These are phyloP conservation scores for Backusella psychrophila DNA, from an alignment of 192 early-diverging fungal genomes.

Conservation along the genomic window DNA sequence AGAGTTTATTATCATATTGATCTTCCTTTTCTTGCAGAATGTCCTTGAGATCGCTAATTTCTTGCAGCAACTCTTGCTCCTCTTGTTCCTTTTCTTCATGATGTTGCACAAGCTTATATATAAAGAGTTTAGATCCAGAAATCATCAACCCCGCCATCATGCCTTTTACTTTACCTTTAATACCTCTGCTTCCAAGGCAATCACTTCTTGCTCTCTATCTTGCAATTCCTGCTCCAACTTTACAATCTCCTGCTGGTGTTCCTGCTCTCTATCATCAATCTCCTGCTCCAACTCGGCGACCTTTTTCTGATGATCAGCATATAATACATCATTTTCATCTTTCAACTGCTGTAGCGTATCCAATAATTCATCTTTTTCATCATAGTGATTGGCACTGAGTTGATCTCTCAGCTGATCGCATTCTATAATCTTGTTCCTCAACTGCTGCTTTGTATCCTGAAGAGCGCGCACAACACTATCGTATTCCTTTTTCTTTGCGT, in stretches of 20 bases:
- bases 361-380: constrained; percentile 1
- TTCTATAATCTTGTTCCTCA: constrained; percentile 26
- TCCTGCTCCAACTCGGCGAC: constrained; percentile 8
- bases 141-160: background rate
- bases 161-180: constrained; percentile 22
- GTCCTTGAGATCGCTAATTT: constrained; percentile 10
- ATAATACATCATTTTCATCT: background rate
- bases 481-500: constrained; percentile 28
- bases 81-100: constrained; percentile 11
- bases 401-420: constrained; percentile 14
- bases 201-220: constrained; percentile 32
- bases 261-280: constrained; percentile 16
- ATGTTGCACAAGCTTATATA: constrained; percentile 10
- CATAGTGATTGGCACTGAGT: background rate
- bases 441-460: constrained; percentile 17
- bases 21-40: constrained; percentile 5
- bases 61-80: constrained; percentile 10
- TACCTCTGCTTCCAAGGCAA: constrained; percentile 25
- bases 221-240: constrained; percentile 24
- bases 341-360: constrained; percentile 7
- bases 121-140: background rate
- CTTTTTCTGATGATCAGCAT: background rate
- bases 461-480: constrained; percentile 30
- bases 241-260: constrained; percentile 20
- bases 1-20: background rate